Base-by-base conservation (phyloP, 2,329 filamentous ascomycete species). In the Botryotinia convoluta region DNA sequence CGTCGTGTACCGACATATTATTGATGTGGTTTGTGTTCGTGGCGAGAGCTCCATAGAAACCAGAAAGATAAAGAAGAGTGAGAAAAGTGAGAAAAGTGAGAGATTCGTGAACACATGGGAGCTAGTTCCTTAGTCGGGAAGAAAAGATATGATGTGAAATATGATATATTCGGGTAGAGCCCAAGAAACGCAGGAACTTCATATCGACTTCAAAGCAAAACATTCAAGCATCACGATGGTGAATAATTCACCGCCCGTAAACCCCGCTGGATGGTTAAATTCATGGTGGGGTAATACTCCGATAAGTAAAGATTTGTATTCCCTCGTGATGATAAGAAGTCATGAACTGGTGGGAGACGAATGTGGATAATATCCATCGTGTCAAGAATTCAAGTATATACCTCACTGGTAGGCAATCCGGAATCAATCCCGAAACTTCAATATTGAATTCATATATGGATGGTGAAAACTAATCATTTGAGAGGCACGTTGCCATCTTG, bases 321-420 rank as follows among this genome's bases (percentile, higher is more conserved):
- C 26, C 63, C 63, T 48, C 63, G 63, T 65, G 63, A 65, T 37
- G 63, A 65, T 65, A 65, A 48, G 63, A 48, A 45, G 42, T n/a
- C 20, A 48, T 48, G 63, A 65, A 51, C 63, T 65, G 42, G 63
- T 65, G 63, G 63, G 63, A 62, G 60, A 62, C 26, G 60, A 39
- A 39, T n/a, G 35, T 39, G 22, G 60, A 62, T 39, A 62, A n/a
- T 18, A 26, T n/a, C 22, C 35, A 62, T 39, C 26, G 12, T 39
- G 9, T 18, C 59, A 35, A n/a, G 12, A n/a, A 8, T 39, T n/a
- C 20, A 37, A n/a, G 26, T n/a, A 39, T 39, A 39, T 62, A 16
- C 20, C 32, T 62, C 20, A 26, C 60, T 39, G 60, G 60, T 16
- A 62, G 60, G 22, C 26, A 16, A 18, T 39, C 10, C 22, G 57